phyloP scores from a whole-genome alignment of 2,329 filamentous ascomycete species.

The Colletotrichum plurivorum region DNA sequence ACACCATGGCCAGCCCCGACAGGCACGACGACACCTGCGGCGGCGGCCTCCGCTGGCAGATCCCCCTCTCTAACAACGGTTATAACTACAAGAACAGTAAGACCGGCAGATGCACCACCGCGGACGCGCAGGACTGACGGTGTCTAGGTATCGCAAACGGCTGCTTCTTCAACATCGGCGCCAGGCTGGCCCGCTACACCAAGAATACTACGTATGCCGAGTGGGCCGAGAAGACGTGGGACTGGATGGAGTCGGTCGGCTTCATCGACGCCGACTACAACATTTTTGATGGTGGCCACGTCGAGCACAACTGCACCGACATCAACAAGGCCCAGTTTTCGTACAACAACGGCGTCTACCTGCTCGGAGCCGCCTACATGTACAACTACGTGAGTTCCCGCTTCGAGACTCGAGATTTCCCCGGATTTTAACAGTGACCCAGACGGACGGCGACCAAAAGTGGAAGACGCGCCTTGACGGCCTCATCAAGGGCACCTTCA shows the following conservation, averaged over 20 bases:
- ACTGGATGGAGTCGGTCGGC: constrained; percentile 70
- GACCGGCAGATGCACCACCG: constrained; percentile 40
- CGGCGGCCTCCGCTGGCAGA: constrained; percentile 85
- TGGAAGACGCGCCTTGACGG: constrained; percentile 67
- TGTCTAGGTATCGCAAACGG: constrained; percentile 70
- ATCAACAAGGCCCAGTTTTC: constrained; percentile 72
- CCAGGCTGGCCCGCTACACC: constrained; percentile 81
- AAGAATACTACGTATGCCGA: constrained; percentile 75
- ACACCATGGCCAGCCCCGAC: constrained; percentile 69
- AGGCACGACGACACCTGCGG: constrained; percentile 76
- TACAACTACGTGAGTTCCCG: constrained; percentile 66
- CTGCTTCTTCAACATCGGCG: constrained; percentile 75
- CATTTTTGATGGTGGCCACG: constrained; percentile 71
- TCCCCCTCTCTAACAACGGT: constrained; percentile 80
- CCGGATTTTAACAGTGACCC: constrained; percentile 10
- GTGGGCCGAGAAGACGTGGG: constrained; percentile 73
- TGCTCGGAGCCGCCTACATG: constrained; percentile 74
- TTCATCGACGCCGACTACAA: constrained; percentile 74
- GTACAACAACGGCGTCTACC: constrained; percentile 71
- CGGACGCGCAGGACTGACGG: background rate
- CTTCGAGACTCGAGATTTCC: background rate
- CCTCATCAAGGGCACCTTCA: constrained; percentile 53
- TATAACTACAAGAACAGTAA: constrained; percentile 81
- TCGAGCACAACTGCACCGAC: constrained; percentile 66
- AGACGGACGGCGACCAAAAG: constrained; percentile 62